Evolutionary conservation across 495 filamentous ascomycete genomes (phyloP), one percentile per base, ranked within the genome.

Genomic region (Podospora fimiseda): DNA sequence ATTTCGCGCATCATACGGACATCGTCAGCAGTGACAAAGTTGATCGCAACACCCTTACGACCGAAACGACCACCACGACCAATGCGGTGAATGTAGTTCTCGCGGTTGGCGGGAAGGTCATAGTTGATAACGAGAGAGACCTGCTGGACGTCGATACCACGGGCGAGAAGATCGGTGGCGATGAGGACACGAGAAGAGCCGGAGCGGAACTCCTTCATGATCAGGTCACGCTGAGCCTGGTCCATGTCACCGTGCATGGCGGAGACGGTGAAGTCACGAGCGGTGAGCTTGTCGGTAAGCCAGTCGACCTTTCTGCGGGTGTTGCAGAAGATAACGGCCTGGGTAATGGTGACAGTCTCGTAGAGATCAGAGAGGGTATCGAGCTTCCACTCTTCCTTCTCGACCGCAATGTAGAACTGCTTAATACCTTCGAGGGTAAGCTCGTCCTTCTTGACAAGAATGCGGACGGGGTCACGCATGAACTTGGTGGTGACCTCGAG

Each of bases 251-350:
- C 93, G 68, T 99, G 93, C 93, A 99, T 99, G 58, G 87, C 88
- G 15, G 88, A 94, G 27, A 99, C 94, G 22, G 93, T 99, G 72
- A 99, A 99, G 68, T 99, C 94, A 57, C 88, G 88, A 60, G 92
- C 93, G 38, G 88, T 87, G 85, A 99, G 91, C 80, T 97, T 99
- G 72, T 97, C 93, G 18, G 93, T 96, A 52, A 99, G 74, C 93
- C 93, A 99, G 74, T 99, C 93, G 51, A 99, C 93, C 87, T 99
- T 99, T 67, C 94, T 82, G 62, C 93, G 86, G 13, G 93, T 99
- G 76, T 99, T 99, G 80, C 93, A 99, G 83, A 99, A 99, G 70
- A 99, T 99, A 63, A 99, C 93, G 9, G 93, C 93, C 71, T 99
- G 93, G 15, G 93, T 99, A 69, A 99, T 99, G 49, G 93, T 99